These are phyloP conservation scores for Colletotrichum filicis DNA, from an alignment of 2,329 filamentous ascomycete genomes.

Conservation along the genomic window DNA sequence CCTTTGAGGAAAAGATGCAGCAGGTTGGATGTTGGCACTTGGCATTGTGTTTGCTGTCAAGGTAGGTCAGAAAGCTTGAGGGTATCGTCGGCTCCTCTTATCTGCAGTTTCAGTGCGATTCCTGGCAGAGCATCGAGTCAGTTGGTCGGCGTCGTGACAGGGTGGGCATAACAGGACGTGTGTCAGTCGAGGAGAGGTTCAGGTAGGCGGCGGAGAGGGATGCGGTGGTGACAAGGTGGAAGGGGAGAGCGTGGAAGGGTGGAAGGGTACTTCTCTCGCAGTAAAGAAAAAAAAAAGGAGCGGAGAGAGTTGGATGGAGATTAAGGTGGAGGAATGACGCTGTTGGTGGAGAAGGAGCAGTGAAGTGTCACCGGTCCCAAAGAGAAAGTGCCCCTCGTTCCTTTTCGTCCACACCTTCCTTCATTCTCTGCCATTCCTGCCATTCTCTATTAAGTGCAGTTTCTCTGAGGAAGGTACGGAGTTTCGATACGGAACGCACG, in stretches of 20 bases:
- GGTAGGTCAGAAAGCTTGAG: conserved; percentile 5
- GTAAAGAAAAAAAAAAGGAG: conserved; percentile 6
- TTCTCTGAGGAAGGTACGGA: no score
- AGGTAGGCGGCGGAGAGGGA: not conserved
- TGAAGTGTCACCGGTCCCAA: conserved; percentile 20
- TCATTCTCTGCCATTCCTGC: no score
- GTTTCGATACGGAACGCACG: no score
- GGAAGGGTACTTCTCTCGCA: no score
- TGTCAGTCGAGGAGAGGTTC: not conserved
- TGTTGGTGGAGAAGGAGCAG: conserved; percentile 24
- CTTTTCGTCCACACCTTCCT: not conserved
- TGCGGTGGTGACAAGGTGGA: not conserved
- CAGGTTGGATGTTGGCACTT: not conserved
- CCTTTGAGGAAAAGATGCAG: conserved; percentile 8
- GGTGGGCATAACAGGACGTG: conserved; percentile 10
- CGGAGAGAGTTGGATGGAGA: conserved; percentile 23
- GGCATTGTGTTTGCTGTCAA: not conserved
- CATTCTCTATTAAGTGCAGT: no score
- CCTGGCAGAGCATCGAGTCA: conserved; percentile 2
- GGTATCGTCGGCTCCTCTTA: conserved; percentile 28
- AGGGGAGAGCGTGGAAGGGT: not conserved
- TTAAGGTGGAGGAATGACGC: conserved; percentile 34
- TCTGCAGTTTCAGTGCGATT: not conserved
- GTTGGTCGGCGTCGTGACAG: not conserved
- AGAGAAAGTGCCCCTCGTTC: conserved; percentile 6